A percentile compares a stretch with the other conserved stretches of the same genome.
Evolutionary conservation across 768 basidiomycete species (phyloP).

Genomic region (Steccherinum ochraceum): DNA sequence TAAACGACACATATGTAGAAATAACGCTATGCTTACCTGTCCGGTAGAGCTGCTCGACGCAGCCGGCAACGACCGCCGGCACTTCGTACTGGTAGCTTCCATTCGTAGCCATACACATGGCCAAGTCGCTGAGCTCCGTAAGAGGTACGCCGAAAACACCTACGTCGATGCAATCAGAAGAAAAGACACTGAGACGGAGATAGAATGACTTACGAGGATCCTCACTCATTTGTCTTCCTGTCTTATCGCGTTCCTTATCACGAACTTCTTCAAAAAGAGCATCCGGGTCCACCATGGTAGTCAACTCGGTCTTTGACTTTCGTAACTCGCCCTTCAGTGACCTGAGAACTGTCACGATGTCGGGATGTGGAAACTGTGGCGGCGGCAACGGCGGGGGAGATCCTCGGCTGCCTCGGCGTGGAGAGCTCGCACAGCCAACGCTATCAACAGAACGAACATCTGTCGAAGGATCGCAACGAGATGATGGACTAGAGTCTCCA

Average conservation of each 20-base stretch:
- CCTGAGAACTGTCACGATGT: neutral
- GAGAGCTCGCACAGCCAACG: too few relatives aligned
- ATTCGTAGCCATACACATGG: neutral
- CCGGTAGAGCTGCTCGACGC: constrained; percentile 41
- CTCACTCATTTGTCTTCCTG: neutral
- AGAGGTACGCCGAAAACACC: neutral
- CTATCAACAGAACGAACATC: neutral
- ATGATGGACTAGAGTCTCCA: neutral
- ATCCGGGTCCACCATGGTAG: neutral
- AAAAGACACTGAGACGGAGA: neutral
- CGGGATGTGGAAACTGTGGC: neutral
- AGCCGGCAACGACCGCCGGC: constrained; percentile 33
- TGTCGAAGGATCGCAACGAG: neutral
- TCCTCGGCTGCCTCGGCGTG: neutral
- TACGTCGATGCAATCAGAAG: neutral
- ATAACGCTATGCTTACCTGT: constrained; percentile 25
- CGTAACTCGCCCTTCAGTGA: neutral
- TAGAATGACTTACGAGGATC: neutral
- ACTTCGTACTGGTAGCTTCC: constrained; percentile 32
- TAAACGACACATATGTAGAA: neutral
- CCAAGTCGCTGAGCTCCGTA: neutral
- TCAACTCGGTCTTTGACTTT: neutral
- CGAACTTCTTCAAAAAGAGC: neutral
- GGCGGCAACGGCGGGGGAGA: neutral
- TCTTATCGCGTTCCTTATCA: neutral